Evolutionary conservation across 139 green algal species (phyloP).

Genomic region (Chlorella sorokiniana): DNA sequence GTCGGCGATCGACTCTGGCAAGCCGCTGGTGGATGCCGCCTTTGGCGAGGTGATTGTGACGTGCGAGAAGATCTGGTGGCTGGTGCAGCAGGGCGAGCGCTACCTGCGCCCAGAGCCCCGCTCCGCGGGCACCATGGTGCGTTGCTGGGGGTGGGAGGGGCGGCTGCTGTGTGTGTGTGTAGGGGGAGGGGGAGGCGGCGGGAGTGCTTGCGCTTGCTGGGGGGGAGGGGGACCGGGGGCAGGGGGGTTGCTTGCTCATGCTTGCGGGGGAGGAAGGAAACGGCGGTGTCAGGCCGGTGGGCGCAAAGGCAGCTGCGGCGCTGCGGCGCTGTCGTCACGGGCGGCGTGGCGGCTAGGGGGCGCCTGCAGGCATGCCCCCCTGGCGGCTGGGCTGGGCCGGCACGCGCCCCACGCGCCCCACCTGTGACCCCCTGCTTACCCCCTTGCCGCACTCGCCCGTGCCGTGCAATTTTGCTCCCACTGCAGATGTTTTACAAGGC

Average conservation of each 20-base stretch:
- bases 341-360: no score
- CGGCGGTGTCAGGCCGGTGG: no score
- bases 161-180: not conserved
- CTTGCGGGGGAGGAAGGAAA: no score
- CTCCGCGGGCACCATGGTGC: slow-evolving; percentile 82
- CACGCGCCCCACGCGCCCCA: not conserved
- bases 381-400: no score
- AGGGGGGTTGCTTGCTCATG: no score
- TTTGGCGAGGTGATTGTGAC: slow-evolving; percentile 94
- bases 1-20: slow-evolving; percentile 90
- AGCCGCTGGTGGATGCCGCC: slow-evolving; percentile 92
- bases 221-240: no score
- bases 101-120: slow-evolving; percentile 83
- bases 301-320: no score
- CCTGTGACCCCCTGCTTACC: no score
- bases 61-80: slow-evolving; percentile 97
- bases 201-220: not conserved
- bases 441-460: not conserved
- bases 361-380: no score
- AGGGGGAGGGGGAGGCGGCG: no score
- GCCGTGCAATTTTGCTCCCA: not conserved
- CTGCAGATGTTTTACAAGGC: slow-evolving; percentile 95
- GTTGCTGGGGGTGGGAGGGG: not conserved
- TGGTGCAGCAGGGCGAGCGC: slow-evolving; percentile 83
- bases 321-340: no score